These are phyloP conservation scores for Mucor racemosus DNA, from an alignment of 371 early-diverging fungal genomes.

Conservation along the genomic window DNA sequence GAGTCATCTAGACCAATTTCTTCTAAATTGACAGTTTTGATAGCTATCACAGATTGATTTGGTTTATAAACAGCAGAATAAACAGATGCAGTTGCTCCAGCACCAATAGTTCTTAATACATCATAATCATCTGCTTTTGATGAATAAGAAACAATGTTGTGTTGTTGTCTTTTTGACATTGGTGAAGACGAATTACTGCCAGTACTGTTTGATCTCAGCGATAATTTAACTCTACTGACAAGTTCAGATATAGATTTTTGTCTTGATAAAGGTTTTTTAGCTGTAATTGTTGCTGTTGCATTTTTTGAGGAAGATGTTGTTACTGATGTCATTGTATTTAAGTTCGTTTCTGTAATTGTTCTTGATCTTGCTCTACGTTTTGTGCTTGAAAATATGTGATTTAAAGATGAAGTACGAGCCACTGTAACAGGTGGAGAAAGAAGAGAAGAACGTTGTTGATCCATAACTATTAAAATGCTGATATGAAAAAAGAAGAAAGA, in stretches of 20 bases:
- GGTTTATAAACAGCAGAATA: conserved; percentile 44
- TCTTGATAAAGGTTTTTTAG: conserved; percentile 23
- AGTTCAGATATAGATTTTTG: conserved; percentile 33
- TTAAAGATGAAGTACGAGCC: conserved; percentile 20
- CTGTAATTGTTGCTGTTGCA: conserved; percentile 1
- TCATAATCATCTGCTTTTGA: conserved; percentile 31
- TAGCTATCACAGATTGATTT: conserved; percentile 37
- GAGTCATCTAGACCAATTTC: conserved; percentile 28
- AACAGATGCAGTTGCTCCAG: conserved; percentile 50
- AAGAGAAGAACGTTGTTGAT: conserved; percentile 6
- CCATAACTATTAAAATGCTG: conserved; percentile 5
- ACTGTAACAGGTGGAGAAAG: conserved; percentile 14
- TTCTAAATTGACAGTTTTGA: conserved; percentile 47
- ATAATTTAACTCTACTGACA: conserved; percentile 24
- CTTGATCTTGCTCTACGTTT: conserved; percentile 25
- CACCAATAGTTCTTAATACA: conserved; percentile 29
- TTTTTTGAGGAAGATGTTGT: not conserved
- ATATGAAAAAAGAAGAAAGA: not conserved
- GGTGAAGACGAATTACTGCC: not conserved
- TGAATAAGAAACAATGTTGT: conserved; percentile 19
- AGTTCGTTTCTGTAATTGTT: conserved; percentile 4
- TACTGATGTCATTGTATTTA: not conserved
- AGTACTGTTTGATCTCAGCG: conserved; percentile 1
- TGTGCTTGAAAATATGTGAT: conserved; percentile 20
- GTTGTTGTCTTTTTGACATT: not conserved